Base-by-base conservation (phyloP, 257 asterid genomes). In the Solanum medicagineum region DNA sequence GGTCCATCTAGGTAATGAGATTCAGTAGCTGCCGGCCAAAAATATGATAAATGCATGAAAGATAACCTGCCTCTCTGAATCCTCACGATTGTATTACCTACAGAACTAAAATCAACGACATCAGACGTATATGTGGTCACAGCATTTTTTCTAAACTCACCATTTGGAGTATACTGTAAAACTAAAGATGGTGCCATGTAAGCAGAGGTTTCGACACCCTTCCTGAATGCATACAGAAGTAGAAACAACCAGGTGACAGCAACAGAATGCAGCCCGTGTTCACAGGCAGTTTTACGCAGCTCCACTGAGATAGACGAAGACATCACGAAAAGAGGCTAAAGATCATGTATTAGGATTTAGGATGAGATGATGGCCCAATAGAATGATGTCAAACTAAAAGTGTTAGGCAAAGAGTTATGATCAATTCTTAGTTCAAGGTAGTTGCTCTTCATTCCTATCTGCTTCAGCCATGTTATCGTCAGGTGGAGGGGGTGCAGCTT, bases 401-500 rank as follows among this genome's bases (percentile, higher is more conserved):
- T 5, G 66, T 53, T 29, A 3, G 19, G 66, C 49, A 17, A 75
- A 24, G 49, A 1, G 44, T 15, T 8, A 75, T 79, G 83, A 29
- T 53, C 65, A 26, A 79, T 53, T 79, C 66, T 54, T 29, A 2
- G 83, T 60, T 53, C 29, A 75, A 75, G 82, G 20, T 74, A 85
- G 93, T 49, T 40, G 84, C 69, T 77, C 90, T 89, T 89, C 94
- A 85, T 91, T 86, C 49, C 87, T 94, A 47, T 90, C 91, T 45
- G 88, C 88, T 88, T 90, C 96, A 85, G 90, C 87, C 85, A 90
- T 90, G 20, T 80, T 86, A 68, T 93, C 94, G 22, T 93, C 93
- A 53, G 91, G 83, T 13, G 91, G 87, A 85, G 93, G 92, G 29
- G 26, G 1, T 57, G 84, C 8, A 2, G 4, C 89, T 90, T 91